These are phyloP conservation scores for Colletotrichum coccodes DNA, from an alignment of 2,329 filamentous ascomycete species.

Conservation along the genomic window DNA sequence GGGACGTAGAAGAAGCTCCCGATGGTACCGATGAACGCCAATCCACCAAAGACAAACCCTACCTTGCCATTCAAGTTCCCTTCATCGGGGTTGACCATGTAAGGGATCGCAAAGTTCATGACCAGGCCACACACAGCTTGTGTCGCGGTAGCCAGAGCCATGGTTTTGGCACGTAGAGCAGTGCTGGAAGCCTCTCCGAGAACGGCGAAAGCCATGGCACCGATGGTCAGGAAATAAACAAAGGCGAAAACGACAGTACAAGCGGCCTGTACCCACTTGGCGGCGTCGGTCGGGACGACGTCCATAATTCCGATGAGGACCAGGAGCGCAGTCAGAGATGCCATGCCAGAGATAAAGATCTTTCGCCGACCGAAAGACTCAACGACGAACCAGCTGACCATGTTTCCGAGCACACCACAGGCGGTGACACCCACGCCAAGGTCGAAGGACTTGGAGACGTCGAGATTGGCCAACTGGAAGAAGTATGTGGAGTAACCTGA, in stretches of 20 bases:
- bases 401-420: conserved; percentile 50
- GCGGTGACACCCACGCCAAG: conserved; percentile 52
- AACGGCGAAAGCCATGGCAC: conserved; percentile 53
- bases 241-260: conserved; percentile 56
- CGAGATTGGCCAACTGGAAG: conserved; percentile 55
- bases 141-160: conserved; percentile 53
- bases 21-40: conserved; percentile 33
- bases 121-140: conserved; percentile 49
- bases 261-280: conserved; percentile 57
- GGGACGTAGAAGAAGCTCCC: conserved; percentile 37
- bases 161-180: conserved; percentile 54
- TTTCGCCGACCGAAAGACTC: conserved; percentile 51
- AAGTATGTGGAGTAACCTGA: conserved; percentile 68
- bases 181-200: conserved; percentile 63
- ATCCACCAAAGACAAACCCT: conserved; percentile 35
- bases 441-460: conserved; percentile 47
- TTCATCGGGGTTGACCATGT: conserved; percentile 39
- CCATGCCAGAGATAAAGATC: conserved; percentile 53
- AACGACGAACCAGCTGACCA: conserved; percentile 53
- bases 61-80: conserved; percentile 45
- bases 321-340: conserved; percentile 49
- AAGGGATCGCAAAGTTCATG: conserved; percentile 41
- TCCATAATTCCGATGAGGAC: conserved; percentile 55
- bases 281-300: conserved; percentile 51
- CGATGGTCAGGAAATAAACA: conserved; percentile 48